Evolutionary conservation across 768 basidiomycete genomes (phyloP), one percentile per base, ranked within the genome.

Genomic region (Leccinum imitatum): DNA sequence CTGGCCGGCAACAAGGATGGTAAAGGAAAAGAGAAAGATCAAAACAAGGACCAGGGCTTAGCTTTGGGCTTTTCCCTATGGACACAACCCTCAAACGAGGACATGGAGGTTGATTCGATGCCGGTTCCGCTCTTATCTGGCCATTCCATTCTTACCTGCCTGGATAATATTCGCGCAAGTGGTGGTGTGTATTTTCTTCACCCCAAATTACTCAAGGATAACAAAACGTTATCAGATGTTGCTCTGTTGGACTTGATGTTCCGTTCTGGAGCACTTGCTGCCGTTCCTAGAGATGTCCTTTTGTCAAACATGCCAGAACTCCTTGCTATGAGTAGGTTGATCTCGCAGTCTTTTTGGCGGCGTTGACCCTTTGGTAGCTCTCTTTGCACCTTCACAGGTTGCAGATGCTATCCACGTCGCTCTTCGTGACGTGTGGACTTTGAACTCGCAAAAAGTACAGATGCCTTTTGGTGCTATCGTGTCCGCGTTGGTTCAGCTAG

Each of bases 401-500:
- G 23, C 64, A 14, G 62, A 64, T 13, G 72, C 78, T 21, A 71
- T 75, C 39, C 72, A 66, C 53, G 67, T 68, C 27, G 69, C 73
- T 21, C 70, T 82, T 56, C 70, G 65, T 48, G 71, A 75, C 53
- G 37, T 77, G 19, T 77, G 79, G 75, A 53, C 30, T 51, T 41
- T 59, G 65, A 50, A 53, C 59, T 44, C 60, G 37, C 59, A 19
- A 53, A 39, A 61, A 58, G 7, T 71, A 68, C 19, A 69, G 69
- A n/a, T 75, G 78, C 57, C 72, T 70, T 53, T 75, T 76, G 55
- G 57, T 21, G 70, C 71, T 41, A 62, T 85, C 35, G 52, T 79
- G 15, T 67, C 63, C 9, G 71, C 73, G 14, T 70, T 87, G 2
- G 63, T 74, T 3, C 75, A 70, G 54, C 73, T 87, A 11, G 86